Conservation (phyloP, 352 stramenopile genomes). For the Elongisporangium anandrum region DNA sequence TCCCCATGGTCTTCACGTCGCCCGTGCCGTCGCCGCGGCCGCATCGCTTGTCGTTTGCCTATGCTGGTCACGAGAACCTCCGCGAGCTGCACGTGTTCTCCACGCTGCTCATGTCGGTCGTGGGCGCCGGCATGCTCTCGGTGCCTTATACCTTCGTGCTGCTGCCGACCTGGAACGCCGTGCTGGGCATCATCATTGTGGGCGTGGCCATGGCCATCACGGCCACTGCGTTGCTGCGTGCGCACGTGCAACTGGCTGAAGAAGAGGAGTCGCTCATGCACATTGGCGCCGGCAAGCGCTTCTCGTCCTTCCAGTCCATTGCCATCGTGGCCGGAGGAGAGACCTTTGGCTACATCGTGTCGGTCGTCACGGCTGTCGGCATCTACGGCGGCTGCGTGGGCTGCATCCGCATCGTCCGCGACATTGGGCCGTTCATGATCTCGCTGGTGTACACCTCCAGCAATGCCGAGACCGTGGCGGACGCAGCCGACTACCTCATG, state of each 20-base stretch:
- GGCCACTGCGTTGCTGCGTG: slow-evolving; percentile 47
- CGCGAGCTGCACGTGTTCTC: slow-evolving; percentile 66
- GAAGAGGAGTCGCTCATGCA: slow-evolving; percentile 37
- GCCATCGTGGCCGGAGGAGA: slow-evolving; percentile 45
- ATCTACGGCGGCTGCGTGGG: slow-evolving; percentile 71
- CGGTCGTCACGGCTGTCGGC: slow-evolving; percentile 55
- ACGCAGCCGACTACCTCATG: slow-evolving; percentile 44
- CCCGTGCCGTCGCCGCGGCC: slow-evolving; percentile 43
- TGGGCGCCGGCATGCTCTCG: slow-evolving; percentile 64
- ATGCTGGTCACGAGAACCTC: slow-evolving; percentile 21
- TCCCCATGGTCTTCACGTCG: slow-evolving; percentile 63
- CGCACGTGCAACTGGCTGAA: slow-evolving; percentile 46
- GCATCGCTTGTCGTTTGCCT: slow-evolving; percentile 48
- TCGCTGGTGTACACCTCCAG: slow-evolving; percentile 12
- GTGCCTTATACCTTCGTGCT: slow-evolving; percentile 72
- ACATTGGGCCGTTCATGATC: slow-evolving; percentile 64
- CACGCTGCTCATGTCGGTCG: slow-evolving; percentile 74
- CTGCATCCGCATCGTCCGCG: slow-evolving; percentile 61
- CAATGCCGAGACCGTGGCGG: slow-evolving; percentile 6
- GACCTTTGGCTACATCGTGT: slow-evolving; percentile 55
- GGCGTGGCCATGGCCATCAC: slow-evolving; percentile 52
- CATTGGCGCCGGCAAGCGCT: slow-evolving; percentile 43
- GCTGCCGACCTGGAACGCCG: slow-evolving; percentile 31
- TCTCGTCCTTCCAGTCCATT: slow-evolving; percentile 64
- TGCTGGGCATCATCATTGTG: slow-evolving; percentile 41